Conservation (phyloP, 441 rosid species). For the Populus trichocarpa region DNA sequence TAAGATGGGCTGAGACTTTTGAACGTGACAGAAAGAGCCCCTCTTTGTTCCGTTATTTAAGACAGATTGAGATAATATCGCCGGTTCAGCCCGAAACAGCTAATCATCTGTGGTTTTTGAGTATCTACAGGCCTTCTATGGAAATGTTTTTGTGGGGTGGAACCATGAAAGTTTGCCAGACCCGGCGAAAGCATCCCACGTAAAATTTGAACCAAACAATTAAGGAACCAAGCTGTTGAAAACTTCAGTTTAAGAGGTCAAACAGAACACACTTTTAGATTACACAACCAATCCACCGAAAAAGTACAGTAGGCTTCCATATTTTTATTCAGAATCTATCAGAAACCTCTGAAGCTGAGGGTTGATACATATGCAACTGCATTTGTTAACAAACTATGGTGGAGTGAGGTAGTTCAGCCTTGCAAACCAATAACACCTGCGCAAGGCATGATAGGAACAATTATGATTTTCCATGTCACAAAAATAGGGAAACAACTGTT, state of each 20-base stretch:
- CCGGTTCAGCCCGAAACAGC: too few relatives aligned
- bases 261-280: not conserved
- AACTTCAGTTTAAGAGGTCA: not conserved
- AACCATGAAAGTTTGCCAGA: not conserved
- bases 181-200: too few relatives aligned
- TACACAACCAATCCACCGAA: constrained; percentile 15
- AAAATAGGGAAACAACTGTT: not conserved
- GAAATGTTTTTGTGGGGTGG: not conserved
- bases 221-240: not conserved
- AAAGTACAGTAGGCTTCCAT: constrained; percentile 5
- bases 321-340: constrained; percentile 16
- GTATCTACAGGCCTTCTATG: not conserved
- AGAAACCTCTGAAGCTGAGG: not conserved
- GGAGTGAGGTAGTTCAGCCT: constrained; percentile 32
- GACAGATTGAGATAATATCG: too few relatives aligned
- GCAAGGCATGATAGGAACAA: constrained; percentile 6
- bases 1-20: too few relatives aligned
- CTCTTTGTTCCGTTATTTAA: too few relatives aligned
- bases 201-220: not conserved
- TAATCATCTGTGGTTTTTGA: too few relatives aligned
- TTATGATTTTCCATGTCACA: not conserved
- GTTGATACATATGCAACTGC: not conserved
- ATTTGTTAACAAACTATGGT: not conserved
- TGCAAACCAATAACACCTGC: constrained; percentile 71
- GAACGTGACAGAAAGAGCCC: too few relatives aligned